Evolutionary conservation across 2,329 filamentous ascomycete species (phyloP).

Genomic region (Exserohilum rostratum): DNA sequence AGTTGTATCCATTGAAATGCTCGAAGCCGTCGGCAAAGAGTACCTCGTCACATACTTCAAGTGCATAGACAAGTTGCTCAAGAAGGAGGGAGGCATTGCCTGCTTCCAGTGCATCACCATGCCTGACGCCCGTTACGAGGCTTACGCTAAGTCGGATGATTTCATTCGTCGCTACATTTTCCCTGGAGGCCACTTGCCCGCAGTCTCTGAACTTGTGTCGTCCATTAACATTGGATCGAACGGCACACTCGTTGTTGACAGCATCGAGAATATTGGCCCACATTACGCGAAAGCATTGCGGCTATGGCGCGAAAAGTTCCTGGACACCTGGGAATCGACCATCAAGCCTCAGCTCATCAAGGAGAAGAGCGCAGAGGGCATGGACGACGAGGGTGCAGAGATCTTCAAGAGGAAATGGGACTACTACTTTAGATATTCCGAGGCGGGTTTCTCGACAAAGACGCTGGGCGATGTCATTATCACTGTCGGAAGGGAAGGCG

Average conservation of each 20-base stretch:
- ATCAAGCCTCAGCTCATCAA: slow-evolving; percentile 66
- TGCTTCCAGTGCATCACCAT: slow-evolving; percentile 81
- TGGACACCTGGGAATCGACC: slow-evolving; percentile 64
- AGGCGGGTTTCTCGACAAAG: slow-evolving; percentile 74
- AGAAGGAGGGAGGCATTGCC: slow-evolving; percentile 68
- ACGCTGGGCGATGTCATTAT: slow-evolving; percentile 76
- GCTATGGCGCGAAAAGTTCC: slow-evolving; percentile 71
- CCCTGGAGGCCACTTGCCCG: slow-evolving; percentile 73
- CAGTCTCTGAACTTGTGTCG: slow-evolving; percentile 70
- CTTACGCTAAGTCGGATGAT: slow-evolving; percentile 70
- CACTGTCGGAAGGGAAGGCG: slow-evolving; percentile 69
- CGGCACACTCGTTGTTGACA: slow-evolving; percentile 69
- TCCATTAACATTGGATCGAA: slow-evolving; percentile 66
- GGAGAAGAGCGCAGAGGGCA: slow-evolving; percentile 65
- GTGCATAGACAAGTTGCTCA: slow-evolving; percentile 67
- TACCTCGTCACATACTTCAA: slow-evolving; percentile 72
- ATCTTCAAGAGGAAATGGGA: slow-evolving; percentile 76
- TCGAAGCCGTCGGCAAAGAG: slow-evolving; percentile 73
- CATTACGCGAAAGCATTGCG: slow-evolving; percentile 74
- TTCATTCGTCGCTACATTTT: slow-evolving; percentile 82
- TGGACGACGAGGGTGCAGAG: slow-evolving; percentile 68
- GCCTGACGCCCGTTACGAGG: slow-evolving; percentile 70
- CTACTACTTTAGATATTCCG: slow-evolving; percentile 79
- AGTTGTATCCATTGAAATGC: slow-evolving; percentile 77
- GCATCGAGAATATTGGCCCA: slow-evolving; percentile 73